These are phyloP conservation scores for Sporothrix brunneoviolacea DNA, from an alignment of 2,329 filamentous ascomycete species.

Conservation along the genomic window DNA sequence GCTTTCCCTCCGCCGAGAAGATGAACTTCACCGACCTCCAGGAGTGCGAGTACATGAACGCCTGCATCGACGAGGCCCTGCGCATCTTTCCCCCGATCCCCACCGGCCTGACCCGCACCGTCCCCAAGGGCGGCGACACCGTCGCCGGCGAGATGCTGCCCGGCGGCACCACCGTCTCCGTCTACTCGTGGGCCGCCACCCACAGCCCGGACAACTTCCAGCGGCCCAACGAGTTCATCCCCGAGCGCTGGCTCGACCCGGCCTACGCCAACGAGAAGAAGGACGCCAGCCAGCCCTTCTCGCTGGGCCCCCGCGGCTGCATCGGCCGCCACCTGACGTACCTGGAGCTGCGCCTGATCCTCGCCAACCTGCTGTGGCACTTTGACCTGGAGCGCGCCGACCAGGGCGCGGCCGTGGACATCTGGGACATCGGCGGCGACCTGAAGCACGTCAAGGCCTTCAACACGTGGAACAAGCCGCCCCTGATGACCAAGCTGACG, in stretches of 20 bases:
- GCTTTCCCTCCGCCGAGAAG: constrained; percentile 13
- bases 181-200: constrained; percentile 18
- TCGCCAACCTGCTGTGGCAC: constrained; percentile 22
- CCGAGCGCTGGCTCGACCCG: constrained; percentile 29
- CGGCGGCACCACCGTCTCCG: constrained; percentile 29
- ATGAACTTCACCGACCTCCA: constrained; percentile 21
- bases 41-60: constrained; percentile 23
- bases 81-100: constrained; percentile 22
- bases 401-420: constrained; percentile 25
- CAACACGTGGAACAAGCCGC: constrained; percentile 32
- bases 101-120: constrained; percentile 17
- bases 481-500: constrained; percentile 25
- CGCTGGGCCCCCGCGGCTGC: constrained; percentile 43
- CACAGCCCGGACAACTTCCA: constrained; percentile 14
- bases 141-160: constrained; percentile 25
- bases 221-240: constrained; percentile 24
- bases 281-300: constrained; percentile 38
- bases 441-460: constrained; percentile 28
- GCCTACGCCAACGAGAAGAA: constrained; percentile 36
- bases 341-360: constrained; percentile 20
- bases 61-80: constrained; percentile 25
- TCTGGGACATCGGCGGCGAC: constrained; percentile 24
- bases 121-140: constrained; percentile 21
- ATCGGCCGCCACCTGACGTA: constrained; percentile 35
- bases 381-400: constrained; percentile 23